Evolutionary conservation across 306 rosid species (phyloP).

Genomic region (Sophora flavescens): DNA sequence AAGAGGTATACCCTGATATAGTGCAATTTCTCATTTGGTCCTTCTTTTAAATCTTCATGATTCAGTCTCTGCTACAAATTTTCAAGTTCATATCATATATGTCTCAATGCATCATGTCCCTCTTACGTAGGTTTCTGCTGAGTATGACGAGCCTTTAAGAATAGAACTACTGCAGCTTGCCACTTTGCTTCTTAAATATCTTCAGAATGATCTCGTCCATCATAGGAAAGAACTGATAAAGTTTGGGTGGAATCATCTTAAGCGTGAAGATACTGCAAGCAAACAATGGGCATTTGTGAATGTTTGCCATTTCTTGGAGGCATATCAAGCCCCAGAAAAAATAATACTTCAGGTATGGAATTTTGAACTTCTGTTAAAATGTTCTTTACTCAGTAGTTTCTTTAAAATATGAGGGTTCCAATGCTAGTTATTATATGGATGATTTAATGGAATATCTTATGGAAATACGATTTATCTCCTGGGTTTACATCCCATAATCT

Average conservation of each 20-base stretch:
- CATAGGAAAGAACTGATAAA: conserved; percentile 97
- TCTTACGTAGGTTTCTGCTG: conserved; percentile 90
- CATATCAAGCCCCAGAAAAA: conserved; percentile 99
- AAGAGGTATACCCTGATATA: conserved; percentile 70
- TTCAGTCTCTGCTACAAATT: neutral
- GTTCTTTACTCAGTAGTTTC: conserved; percentile 2
- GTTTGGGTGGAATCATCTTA: conserved; percentile 99
- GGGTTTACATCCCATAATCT: conserved; percentile 20
- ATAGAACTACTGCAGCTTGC: conserved; percentile 98
- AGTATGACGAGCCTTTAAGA: conserved; percentile 94
- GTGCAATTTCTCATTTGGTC: conserved; percentile 15
- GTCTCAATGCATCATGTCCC: conserved; percentile 37
- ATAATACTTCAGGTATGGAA: conserved; percentile 89
- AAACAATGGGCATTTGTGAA: conserved; percentile 99
- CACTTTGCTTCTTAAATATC: conserved; percentile 96
- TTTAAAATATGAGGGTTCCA: conserved; percentile 16
- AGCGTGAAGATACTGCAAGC: conserved; percentile 99
- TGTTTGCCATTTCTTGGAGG: conserved; percentile 99
- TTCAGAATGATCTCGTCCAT: conserved; percentile 95
- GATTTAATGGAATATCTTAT: neutral
- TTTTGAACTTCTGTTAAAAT: conserved; percentile 25
- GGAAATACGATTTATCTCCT: conserved; percentile 35
- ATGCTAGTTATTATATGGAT: conserved; percentile 28
- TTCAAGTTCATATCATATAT: neutral
- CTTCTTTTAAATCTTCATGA: conserved; percentile 25